These are phyloP conservation scores for Gossypium longicalyx DNA, from an alignment of 345 rosid species.

Conservation along the genomic window DNA sequence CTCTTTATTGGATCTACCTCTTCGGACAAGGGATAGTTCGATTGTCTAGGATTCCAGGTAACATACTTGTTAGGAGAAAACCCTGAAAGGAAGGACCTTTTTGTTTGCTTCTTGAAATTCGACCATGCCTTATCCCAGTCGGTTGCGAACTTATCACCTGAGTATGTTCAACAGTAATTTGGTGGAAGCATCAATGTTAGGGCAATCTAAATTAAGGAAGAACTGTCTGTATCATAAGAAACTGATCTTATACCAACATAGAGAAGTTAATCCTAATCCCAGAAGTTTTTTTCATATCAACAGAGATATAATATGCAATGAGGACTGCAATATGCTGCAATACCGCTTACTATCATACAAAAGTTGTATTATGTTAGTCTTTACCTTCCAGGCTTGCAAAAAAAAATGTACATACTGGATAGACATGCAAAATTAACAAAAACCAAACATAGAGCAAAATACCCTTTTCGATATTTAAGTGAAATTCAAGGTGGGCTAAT, in stretches of 20 bases:
- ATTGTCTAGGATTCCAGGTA: slow-evolving; percentile 78
- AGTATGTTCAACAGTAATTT: slow-evolving; percentile 4
- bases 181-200: neutral
- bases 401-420: neutral
- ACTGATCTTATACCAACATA: neutral
- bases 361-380: neutral
- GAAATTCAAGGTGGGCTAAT: neutral
- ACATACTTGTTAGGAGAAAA: slow-evolving; percentile 80
- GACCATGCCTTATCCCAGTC: slow-evolving; percentile 98
- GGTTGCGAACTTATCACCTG: slow-evolving; percentile 67
- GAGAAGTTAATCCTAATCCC: neutral
- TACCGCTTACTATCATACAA: neutral
- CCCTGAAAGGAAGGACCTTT: slow-evolving; percentile 53
- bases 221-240: neutral
- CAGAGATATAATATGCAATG: neutral
- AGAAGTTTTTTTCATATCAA: neutral
- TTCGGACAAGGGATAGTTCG: slow-evolving; percentile 78
- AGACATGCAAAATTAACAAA: neutral
- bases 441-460: neutral
- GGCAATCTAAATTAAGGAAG: neutral
- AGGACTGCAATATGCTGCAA: neutral
- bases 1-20: slow-evolving; percentile 93
- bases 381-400: neutral
- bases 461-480: neutral
- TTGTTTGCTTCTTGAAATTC: slow-evolving; percentile 73